A percentile compares a stretch with the other conserved stretches of the same genome.
Evolutionary conservation across 139 green algal species (phyloP).

Genomic region (Eudorina sp.): DNA sequence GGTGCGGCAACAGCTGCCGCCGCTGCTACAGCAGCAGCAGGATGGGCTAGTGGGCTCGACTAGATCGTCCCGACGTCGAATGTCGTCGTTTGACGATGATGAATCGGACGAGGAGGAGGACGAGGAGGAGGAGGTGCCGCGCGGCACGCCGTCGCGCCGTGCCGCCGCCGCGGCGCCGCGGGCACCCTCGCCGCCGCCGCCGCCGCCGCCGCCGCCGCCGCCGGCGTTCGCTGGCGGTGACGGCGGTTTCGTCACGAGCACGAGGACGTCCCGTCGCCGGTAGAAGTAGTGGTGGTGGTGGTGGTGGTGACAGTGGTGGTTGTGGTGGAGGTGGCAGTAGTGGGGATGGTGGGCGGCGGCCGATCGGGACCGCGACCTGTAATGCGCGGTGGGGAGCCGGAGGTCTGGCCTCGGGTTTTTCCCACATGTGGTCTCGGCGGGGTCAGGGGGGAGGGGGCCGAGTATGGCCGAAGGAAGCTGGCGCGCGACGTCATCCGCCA

Average conservation of each 20-base stretch:
- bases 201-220: neutral
- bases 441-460: too few species aligned
- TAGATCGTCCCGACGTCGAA: neutral
- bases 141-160: neutral
- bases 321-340: neutral
- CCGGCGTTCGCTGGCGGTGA: neutral
- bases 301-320: neutral
- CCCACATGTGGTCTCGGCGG: too few species aligned
- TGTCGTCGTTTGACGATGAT: neutral
- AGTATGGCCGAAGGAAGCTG: too few species aligned
- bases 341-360: too few species aligned
- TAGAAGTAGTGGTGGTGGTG: neutral
- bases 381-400: too few species aligned
- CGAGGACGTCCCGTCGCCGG: neutral
- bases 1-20: neutral
- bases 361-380: too few species aligned
- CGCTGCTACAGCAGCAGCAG: neutral
- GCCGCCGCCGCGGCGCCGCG: neutral
- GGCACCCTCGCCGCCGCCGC: neutral
- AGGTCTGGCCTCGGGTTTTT: too few species aligned
- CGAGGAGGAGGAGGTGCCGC: neutral
- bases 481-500: too few species aligned
- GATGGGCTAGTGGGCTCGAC: neutral
- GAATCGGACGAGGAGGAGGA: slow-evolving; percentile 1
- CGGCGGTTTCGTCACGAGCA: slow-evolving; percentile 13